Base-by-base conservation (phyloP, 2,329 filamentous ascomycete species). In the Cadophora sp. region DNA sequence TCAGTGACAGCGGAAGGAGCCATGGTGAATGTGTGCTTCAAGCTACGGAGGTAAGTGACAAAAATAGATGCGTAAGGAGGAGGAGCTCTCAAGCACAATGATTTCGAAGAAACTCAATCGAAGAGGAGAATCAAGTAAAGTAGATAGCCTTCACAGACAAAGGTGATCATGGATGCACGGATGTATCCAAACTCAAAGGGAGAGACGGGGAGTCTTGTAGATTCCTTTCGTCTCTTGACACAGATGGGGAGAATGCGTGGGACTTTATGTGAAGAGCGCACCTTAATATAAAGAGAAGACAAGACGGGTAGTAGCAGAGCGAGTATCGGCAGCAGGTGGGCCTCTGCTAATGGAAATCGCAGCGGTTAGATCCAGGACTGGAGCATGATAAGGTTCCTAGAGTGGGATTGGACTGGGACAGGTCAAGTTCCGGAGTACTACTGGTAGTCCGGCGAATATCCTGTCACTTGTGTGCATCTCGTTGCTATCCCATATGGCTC, bases 1-100 rank as follows among this genome's bases (percentile, higher is more conserved):
- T 72, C 70, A 19, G 40, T 8, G 14, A 71, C 26, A 46, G 71
- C 71, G 50, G 73, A 71, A 50, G 73, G 73, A 63, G 71, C 60
- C 73, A 74, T 74, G 48, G 22, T 53, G 55, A 46, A 34, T 11
- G 40, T 43, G 14, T 19, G 40, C 40, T 43, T 43, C 40, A 3
- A 43, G 40, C 40, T 53, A 5, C 27, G 37, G 46, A 59, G 8
- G 65, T 63, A 67, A 61, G 11, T 40, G 51, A 48, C 27, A 16
- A 58, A 14, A 14, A 9, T 12, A 40, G 26, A 34, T 27, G 34
- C 24, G 2, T 9, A 34, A 37, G 50, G 26, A 62, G 12, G 26
- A 43, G 34, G 14, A 27, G 11, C 34, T 43, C 24, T 51, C n/a
- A 63, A 40, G 19, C 7, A 26, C 14, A 11, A 29, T 19, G 22